Conservation (phyloP, 495 filamentous ascomycete genomes). For the Aspergillus conjunctus region DNA sequence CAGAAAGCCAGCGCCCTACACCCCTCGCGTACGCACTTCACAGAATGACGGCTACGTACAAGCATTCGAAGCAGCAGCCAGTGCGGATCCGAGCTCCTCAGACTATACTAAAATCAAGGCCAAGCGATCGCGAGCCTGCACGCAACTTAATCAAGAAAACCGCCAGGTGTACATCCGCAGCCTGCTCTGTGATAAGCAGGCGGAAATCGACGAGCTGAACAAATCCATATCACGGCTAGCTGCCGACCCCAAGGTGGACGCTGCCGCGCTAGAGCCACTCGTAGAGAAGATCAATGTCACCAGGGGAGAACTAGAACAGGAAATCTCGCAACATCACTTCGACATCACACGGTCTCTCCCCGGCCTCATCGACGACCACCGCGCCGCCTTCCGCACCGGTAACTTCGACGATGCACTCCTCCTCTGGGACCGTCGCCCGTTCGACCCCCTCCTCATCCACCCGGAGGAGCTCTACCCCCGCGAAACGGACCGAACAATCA, state of each 20-base stretch:
- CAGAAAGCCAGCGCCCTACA: conserved; percentile 23
- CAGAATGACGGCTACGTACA: conserved; percentile 27
- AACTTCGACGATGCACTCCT: conserved; percentile 50
- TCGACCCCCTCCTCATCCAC: conserved; percentile 55
- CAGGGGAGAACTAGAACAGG: conserved; percentile 11
- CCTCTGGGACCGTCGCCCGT: conserved; percentile 64
- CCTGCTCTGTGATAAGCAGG: conserved; percentile 28
- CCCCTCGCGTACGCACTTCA: conserved; percentile 22
- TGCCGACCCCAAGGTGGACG: conserved; percentile 31
- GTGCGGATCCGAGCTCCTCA: not conserved
- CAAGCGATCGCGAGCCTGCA: conserved; percentile 15
- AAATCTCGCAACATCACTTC: conserved; percentile 27
- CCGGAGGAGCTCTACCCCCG: conserved; percentile 60
- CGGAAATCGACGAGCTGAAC: conserved; percentile 31
- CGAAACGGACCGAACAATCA: conserved; percentile 21
- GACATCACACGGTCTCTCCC: conserved; percentile 24
- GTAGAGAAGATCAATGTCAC: conserved; percentile 27
- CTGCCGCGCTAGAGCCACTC: conserved; percentile 35
- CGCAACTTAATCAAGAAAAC: conserved; percentile 41
- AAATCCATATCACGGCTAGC: conserved; percentile 36
- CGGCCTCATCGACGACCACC: conserved; percentile 29
- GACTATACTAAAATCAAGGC: conserved; percentile 14
- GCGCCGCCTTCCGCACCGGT: conserved; percentile 19
- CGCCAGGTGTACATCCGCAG: conserved; percentile 29
- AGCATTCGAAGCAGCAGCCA: conserved; percentile 20